Conservation (phyloP, 2,329 filamentous ascomycete species). For the Cytospora paraplurivora region DNA sequence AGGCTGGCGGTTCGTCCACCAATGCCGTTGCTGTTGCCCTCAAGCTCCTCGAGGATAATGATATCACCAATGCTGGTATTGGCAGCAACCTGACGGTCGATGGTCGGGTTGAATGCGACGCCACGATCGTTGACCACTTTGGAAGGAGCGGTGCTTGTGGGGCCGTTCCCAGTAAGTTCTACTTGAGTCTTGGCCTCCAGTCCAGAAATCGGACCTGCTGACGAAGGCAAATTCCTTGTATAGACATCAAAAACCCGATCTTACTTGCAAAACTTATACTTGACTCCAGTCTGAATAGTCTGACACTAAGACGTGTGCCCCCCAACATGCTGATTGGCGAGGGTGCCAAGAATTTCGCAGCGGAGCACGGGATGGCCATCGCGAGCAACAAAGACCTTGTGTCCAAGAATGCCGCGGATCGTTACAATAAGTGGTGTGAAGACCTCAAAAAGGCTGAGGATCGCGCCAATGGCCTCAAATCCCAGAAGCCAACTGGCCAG, state of each 20-base stretch:
- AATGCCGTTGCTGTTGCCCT: constrained; percentile 91
- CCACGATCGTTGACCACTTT: constrained; percentile 85
- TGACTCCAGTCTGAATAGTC: constrained; percentile 70
- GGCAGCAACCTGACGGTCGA: constrained; percentile 93
- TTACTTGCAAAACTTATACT: constrained; percentile 82
- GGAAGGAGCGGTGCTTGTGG: constrained; percentile 93
- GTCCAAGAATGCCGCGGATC: constrained; percentile 76
- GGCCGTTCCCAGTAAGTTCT: constrained; percentile 77
- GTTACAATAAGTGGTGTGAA: constrained; percentile 76
- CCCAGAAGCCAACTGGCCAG: neutral
- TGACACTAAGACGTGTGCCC: constrained; percentile 87
- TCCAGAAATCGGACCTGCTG: neutral
- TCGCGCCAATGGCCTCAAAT: neutral
- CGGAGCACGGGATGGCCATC: constrained; percentile 72
- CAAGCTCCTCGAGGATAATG: constrained; percentile 84
- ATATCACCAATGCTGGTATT: constrained; percentile 95
- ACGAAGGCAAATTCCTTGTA: neutral
- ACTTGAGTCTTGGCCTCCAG: neutral
- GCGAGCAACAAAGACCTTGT: constrained; percentile 76
- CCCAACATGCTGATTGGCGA: constrained; percentile 88
- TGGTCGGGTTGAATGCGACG: constrained; percentile 91
- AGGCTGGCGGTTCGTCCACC: constrained; percentile 74
- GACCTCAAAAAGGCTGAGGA: constrained; percentile 60
- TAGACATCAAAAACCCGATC: constrained; percentile 94
- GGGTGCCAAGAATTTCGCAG: constrained; percentile 85